Base-by-base conservation (phyloP, 2,329 filamentous ascomycete genomes). In the Scedosporium minutisporum region DNA sequence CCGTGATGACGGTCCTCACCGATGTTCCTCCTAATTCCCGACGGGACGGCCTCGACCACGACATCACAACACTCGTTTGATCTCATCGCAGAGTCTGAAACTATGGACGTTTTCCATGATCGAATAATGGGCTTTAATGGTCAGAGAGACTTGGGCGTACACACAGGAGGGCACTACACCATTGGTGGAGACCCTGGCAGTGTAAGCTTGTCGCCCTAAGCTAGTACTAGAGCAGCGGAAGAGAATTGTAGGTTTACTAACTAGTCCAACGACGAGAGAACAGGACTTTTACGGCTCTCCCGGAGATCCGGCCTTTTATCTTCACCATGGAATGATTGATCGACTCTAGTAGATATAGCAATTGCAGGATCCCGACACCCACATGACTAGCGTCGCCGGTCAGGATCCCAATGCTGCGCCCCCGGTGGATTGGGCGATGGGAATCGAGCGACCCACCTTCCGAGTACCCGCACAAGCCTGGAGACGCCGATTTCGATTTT, bases 91-190 rank as follows among this genome's bases (percentile, higher is more conserved):
- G 57, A 65, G 5, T 63, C 63, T 57, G 61, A 51, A 1, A 33
- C 63, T 3, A 63, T 66, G 21, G 62, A 65, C 48, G 58, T 46
- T 9, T 66, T 67, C 25, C 65, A 67, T 27, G 59, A 68, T 42
- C 61, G 62, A 4, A 55, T 65, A 16, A 62, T 67, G 18, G 65
- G 66, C 27, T 58, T 62, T 42, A 65, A 65, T 10, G 64, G 64
- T 18, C 58, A 57, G 1, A 63, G 64, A n/a, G 64, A 63, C 0
- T 66, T 64, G 65, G 64, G 66, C 10, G 38, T 78, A 4, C 77
- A 77, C 67, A 69, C 68, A 3, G 75, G 69, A n/a, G 76, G 77
- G 0, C 77, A 79, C 66, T 78, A 72, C 65, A 72, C 71, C 14
- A 73, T 76, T 16, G 76, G 74, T 12, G 80, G 79, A 46, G 64